Evolutionary conservation across 2,329 filamentous ascomycete genomes (phyloP).

Genomic region (Epichloe glyceriae): DNA sequence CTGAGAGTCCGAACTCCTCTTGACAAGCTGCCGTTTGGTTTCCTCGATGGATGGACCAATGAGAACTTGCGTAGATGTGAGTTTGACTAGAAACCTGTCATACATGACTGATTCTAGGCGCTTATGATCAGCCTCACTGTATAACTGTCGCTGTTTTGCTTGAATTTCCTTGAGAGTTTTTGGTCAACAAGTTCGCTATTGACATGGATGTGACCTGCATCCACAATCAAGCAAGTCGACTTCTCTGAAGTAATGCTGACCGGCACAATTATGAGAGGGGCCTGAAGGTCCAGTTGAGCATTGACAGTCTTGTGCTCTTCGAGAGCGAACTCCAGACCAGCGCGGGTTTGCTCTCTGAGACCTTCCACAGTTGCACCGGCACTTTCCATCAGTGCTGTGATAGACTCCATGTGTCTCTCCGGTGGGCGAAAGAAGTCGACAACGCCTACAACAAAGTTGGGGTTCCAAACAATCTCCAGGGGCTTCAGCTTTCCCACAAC

Average conservation of each 20-base stretch:
- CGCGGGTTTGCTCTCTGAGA: constrained; percentile 85
- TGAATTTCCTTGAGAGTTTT: constrained; percentile 83
- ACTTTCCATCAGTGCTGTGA: constrained; percentile 87
- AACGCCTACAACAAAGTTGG: constrained; percentile 79
- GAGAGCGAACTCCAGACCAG: constrained; percentile 88
- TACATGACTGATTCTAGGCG: constrained; percentile 90
- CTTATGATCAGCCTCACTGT: constrained; percentile 79
- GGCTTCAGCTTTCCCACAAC: constrained; percentile 86
- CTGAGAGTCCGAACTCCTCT: constrained; percentile 53
- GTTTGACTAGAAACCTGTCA: constrained; percentile 85
- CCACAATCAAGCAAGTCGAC: constrained; percentile 82
- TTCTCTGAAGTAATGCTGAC: constrained; percentile 75
- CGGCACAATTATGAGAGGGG: constrained; percentile 89
- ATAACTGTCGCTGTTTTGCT: constrained; percentile 75
- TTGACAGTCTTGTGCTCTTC: constrained; percentile 98
- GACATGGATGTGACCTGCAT: constrained; percentile 91
- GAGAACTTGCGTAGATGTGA: constrained; percentile 88
- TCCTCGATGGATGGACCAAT: constrained; percentile 89
- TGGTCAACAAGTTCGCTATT: constrained; percentile 90
- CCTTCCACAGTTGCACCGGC: constrained; percentile 94
- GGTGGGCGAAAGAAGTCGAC: constrained; percentile 94
- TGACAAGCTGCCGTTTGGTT: constrained; percentile 68
- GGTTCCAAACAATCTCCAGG: constrained; percentile 96
- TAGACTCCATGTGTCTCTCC: constrained; percentile 96
- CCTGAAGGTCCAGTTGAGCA: constrained; percentile 87